Percentiles rank a stretch among this genome's conserved stretches.
Conservation (phyloP, 176 grass and related monocot genomes). For the Cenchrus fungigraminus region DNA sequence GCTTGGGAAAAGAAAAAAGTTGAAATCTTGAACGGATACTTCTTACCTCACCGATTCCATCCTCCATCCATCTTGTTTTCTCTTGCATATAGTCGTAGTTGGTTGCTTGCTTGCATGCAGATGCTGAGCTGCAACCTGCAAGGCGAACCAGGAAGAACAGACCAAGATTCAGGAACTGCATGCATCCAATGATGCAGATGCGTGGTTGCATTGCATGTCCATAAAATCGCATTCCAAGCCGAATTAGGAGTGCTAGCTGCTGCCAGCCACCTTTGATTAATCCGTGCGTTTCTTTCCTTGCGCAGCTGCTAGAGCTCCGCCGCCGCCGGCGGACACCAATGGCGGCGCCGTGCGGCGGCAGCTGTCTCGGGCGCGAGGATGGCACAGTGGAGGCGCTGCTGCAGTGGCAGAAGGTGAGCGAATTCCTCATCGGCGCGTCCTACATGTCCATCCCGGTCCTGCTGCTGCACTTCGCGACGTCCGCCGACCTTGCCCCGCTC, state of each 20-base stretch:
- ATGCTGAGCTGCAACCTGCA: not conserved
- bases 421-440: no score
- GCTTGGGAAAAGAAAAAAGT: no score
- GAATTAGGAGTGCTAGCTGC: not conserved
- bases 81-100: not conserved
- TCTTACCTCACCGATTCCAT: not conserved
- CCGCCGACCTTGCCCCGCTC: not conserved
- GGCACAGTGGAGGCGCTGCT: conserved; percentile 15
- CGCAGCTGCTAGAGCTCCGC: not conserved
- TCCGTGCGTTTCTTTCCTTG: not conserved
- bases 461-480: no score
- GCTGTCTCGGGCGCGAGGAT: conserved; percentile 14
- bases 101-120: not conserved
- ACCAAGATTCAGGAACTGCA: not conserved
- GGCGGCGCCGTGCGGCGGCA: not conserved
- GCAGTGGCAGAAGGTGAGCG: not conserved
- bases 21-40: not conserved
- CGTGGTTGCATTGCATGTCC: not conserved
- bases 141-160: not conserved
- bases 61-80: not conserved
- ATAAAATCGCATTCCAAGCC: not conserved
- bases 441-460: no score
- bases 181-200: not conserved
- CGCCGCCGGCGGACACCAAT: not conserved
- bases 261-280: not conserved